phyloP scores from a whole-genome alignment of 169 alveolate species.

The Plasmodium berghei region DNA sequence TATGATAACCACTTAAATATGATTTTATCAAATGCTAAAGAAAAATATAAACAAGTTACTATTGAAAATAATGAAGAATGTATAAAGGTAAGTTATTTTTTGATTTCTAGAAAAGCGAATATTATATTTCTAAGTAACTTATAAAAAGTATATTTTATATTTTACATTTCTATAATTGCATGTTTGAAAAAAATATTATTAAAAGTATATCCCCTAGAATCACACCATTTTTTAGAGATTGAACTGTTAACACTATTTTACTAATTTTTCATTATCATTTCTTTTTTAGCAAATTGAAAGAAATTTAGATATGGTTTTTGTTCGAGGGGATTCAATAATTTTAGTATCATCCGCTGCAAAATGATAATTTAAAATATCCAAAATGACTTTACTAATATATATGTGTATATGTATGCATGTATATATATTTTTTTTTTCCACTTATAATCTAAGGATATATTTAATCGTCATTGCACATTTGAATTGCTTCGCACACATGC shows the following conservation, averaged over 20 bases:
- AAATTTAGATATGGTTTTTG: conserved; percentile 87
- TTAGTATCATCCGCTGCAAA: conserved; percentile 87
- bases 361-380: conserved; percentile 4
- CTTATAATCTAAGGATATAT: too few species aligned
- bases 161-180: too few species aligned
- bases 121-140: too few species aligned
- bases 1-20: conserved; percentile 93
- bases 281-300: conserved; percentile 81
- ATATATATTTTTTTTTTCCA: too few species aligned
- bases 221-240: too few species aligned
- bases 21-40: conserved; percentile 93
- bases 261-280: too few species aligned
- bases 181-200: too few species aligned
- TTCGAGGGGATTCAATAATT: conserved; percentile 93
- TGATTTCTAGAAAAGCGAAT: background rate
- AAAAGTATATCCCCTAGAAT: too few species aligned
- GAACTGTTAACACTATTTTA: too few species aligned
- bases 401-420: background rate
- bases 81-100: conserved; percentile 66
- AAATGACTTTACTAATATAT: background rate
- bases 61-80: conserved; percentile 56
- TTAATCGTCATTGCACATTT: background rate
- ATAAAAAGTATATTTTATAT: too few species aligned
- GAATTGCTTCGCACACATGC: background rate
- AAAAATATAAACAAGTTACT: conserved; percentile 77